Base-by-base conservation (phyloP, 768 basidiomycete species). In the Suillus subaureus region DNA sequence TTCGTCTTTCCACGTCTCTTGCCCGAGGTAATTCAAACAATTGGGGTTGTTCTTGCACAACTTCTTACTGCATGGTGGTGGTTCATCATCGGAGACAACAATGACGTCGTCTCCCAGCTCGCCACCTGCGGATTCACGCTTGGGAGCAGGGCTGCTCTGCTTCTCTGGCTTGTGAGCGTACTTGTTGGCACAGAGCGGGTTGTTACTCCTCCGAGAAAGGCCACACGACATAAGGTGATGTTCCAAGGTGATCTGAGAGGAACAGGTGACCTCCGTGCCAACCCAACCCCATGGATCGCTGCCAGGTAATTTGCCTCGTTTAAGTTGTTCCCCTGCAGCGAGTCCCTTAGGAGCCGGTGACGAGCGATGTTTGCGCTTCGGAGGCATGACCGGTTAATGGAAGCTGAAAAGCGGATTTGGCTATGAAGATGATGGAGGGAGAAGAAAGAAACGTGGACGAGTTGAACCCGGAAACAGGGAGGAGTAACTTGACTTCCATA, bases 1-100 rank as follows among this genome's bases (percentile, higher is more conserved):
- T 82, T 87, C 83, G 66, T 85, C 80, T 74, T 93, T 90, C 91
- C 94, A 97, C 68, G 83, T 81, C 33, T 90, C 88, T 71, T 93
- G 93, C 6, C 93, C 94, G 37, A 97, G 79, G 78, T 94, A 89
- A 74, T 96, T 97, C 62, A 96, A 79, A 75, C 97, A 97, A 61
- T 89, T 87, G 11, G 93, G 92, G 72, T 95, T 96, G 58, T 77
- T 77, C 70, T 85, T 89, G 77, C 97, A 99, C 6, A 61, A 35
- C 66, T 85, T 89, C 70, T 85, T 87, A 65, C 74, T 81, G 72
- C 93, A 94, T 18, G 74, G 70, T 4, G 78, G 77, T 42, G 70
- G 74, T 56, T 91, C 89, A 45, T 90, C 87, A 63, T 92, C 91
- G 1, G 89, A 89, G 43, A 92, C 82, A 23, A 91, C 79, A 62